Conservation (phyloP, 441 rosid genomes). For the Eutrema salsugineum region DNA sequence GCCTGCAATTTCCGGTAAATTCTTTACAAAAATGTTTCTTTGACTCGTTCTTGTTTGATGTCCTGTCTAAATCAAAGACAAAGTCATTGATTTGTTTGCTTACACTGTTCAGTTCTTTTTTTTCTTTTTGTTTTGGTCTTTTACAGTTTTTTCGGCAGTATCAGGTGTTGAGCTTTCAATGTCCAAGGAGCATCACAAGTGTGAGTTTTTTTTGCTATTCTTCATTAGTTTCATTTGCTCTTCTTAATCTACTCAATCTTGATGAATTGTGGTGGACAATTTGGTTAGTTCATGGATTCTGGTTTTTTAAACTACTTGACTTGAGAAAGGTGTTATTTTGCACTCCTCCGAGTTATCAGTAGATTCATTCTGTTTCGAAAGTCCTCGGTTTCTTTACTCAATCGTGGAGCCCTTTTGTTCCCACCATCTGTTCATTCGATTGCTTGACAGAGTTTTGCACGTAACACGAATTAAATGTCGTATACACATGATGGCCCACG, state of each 20-base stretch:
- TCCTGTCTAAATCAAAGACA: background rate
- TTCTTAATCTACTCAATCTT: background rate
- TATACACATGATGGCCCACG: conserved; percentile 18
- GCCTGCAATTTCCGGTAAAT: conserved; percentile 65
- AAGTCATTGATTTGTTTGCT: conserved; percentile 1
- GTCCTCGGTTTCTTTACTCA: background rate
- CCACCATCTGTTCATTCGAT: conserved; percentile 16
- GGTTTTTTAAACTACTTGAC: background rate
- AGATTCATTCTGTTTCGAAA: background rate
- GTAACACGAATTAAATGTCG: conserved; percentile 12
- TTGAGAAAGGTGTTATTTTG: background rate
- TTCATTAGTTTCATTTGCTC: conserved; percentile 2
- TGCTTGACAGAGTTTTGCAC: conserved; percentile 30
- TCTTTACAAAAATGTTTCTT: background rate
- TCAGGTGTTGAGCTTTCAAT: conserved; percentile 93
- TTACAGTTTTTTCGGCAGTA: conserved; percentile 91
- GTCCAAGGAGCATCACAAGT: conserved; percentile 79
- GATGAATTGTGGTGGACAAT: background rate
- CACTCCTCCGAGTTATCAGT: background rate
- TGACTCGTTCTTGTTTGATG: background rate
- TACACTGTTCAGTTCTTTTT: conserved; percentile 17
- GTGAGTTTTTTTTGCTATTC: conserved; percentile 36
- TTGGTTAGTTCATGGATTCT: background rate
- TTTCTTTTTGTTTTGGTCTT: conserved; percentile 6
- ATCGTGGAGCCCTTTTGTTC: conserved; percentile 20